phyloP scores from a whole-genome alignment of 1,284 basidiomycete genomes.

The Cerioporus squamosus region DNA sequence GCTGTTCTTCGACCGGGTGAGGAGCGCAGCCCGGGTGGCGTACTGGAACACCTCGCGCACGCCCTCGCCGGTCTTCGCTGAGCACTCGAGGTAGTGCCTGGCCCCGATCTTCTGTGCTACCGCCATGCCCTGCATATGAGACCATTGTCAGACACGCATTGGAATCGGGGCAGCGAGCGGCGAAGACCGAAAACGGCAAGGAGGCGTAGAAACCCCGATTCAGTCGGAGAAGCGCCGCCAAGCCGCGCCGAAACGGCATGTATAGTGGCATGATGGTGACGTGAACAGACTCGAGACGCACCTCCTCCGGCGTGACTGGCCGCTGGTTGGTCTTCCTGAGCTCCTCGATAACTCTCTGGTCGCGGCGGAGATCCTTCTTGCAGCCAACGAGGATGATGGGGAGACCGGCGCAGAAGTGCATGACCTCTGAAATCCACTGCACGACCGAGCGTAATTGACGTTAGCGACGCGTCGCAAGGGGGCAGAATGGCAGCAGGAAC shows the following conservation, averaged over 20 bases:
- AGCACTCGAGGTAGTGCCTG: conserved; percentile 76
- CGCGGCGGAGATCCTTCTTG: conserved; percentile 74
- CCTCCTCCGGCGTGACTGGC: conserved; percentile 62
- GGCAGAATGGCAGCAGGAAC: not conserved
- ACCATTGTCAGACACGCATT: not conserved
- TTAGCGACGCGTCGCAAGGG: conserved; percentile 2
- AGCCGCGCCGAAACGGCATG: conserved; percentile 11
- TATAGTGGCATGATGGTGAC: not conserved
- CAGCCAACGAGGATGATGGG: conserved; percentile 80
- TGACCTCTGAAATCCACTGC: conserved; percentile 81
- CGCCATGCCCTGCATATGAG: conserved; percentile 58
- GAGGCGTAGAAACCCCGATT: conserved; percentile 1
- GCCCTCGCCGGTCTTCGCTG: conserved; percentile 73
- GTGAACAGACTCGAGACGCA: conserved; percentile 28
- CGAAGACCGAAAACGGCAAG: not conserved
- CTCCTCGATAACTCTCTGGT: conserved; percentile 57
- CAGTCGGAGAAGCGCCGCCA: conserved; percentile 11
- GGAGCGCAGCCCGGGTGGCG: conserved; percentile 69
- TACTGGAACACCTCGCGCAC: conserved; percentile 81
- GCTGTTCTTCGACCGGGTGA: conserved; percentile 42
- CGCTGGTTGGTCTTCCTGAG: conserved; percentile 65
- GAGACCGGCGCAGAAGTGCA: conserved; percentile 77
- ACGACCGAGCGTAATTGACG: not conserved
- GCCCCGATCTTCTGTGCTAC: conserved; percentile 79
- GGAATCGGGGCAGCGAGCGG: not conserved